Evolutionary conservation across 495 filamentous ascomycete genomes (phyloP).

Genomic region (Lepraria neglecta): DNA sequence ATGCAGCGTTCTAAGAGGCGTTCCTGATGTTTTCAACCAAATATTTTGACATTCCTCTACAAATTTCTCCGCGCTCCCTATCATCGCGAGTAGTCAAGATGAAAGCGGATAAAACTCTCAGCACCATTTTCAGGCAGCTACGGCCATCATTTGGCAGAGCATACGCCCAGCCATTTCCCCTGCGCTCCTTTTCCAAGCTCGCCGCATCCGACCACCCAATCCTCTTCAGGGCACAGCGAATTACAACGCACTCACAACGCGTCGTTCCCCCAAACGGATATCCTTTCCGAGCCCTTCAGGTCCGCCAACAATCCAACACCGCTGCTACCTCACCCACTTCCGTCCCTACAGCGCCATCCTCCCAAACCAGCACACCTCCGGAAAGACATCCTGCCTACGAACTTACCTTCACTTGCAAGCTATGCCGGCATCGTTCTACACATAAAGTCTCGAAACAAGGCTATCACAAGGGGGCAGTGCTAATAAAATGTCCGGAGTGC

Average conservation of each 20-base stretch:
- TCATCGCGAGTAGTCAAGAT: background rate
- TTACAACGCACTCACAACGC: background rate
- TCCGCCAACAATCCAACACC: slow-evolving; percentile 24
- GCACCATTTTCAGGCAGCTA: slow-evolving; percentile 6
- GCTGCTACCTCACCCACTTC: slow-evolving; percentile 23
- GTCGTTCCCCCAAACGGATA: background rate
- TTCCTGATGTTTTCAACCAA: slow-evolving; percentile 14
- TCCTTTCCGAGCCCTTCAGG: background rate
- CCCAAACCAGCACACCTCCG: slow-evolving; percentile 34
- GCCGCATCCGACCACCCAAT: slow-evolving; percentile 27
- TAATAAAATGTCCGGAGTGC: slow-evolving; percentile 82
- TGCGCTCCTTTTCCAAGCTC: slow-evolving; percentile 9
- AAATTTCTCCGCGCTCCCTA: background rate
- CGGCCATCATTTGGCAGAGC: slow-evolving; percentile 1
- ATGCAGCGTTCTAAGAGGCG: background rate
- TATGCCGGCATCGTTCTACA: slow-evolving; percentile 65
- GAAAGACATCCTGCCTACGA: slow-evolving; percentile 65
- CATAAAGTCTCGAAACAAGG: slow-evolving; percentile 85
- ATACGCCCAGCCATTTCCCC: background rate
- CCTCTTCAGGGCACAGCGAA: background rate
- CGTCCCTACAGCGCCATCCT: slow-evolving; percentile 32
- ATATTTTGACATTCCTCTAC: background rate
- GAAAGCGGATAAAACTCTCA: slow-evolving; percentile 18
- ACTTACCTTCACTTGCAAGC: slow-evolving; percentile 86
- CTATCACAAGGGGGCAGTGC: slow-evolving; percentile 80